Evolutionary conservation across 441 rosid species (phyloP).

Genomic region (Biscutella laevigata): DNA sequence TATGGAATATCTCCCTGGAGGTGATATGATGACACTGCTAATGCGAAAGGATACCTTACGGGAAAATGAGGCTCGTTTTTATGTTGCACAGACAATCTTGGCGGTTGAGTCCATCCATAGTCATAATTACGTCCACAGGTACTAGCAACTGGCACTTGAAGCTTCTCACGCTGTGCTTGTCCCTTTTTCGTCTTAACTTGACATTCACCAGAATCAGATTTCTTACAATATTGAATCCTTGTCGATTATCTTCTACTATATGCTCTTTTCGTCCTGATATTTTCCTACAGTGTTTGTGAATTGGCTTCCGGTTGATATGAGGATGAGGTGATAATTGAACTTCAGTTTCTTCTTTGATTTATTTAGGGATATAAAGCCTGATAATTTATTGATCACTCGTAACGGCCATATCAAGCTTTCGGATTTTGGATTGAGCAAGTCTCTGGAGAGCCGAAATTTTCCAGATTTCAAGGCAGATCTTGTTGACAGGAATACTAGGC

Average conservation of each 20-base stretch:
- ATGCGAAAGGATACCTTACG: slow-evolving; percentile 40
- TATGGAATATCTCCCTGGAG: slow-evolving; percentile 47
- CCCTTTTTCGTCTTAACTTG: slow-evolving; percentile 2
- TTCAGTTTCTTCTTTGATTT: slow-evolving; percentile 15
- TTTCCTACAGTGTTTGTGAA: neutral
- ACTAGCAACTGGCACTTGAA: slow-evolving; percentile 1
- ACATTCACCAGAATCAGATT: neutral
- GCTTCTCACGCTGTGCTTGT: neutral
- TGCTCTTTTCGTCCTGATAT: neutral
- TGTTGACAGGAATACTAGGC: slow-evolving; percentile 30
- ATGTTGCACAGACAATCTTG: slow-evolving; percentile 37
- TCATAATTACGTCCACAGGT: slow-evolving; percentile 44
- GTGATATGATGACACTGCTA: slow-evolving; percentile 42
- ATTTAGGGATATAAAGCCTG: slow-evolving; percentile 60
- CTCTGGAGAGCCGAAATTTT: slow-evolving; percentile 43
- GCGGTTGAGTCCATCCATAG: slow-evolving; percentile 43
- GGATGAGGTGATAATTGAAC: neutral
- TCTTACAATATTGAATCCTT: neutral
- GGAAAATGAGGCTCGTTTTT: slow-evolving; percentile 39
- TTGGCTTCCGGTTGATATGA: neutral
- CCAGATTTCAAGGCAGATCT: slow-evolving; percentile 42
- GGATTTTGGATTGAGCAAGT: slow-evolving; percentile 56
- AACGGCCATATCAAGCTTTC: slow-evolving; percentile 55
- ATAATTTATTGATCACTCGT: slow-evolving; percentile 48
- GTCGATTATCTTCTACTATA: neutral